Evolutionary conservation across 192 early-diverging fungal genomes (phyloP).

Genomic region (Coemansia sp.): DNA sequence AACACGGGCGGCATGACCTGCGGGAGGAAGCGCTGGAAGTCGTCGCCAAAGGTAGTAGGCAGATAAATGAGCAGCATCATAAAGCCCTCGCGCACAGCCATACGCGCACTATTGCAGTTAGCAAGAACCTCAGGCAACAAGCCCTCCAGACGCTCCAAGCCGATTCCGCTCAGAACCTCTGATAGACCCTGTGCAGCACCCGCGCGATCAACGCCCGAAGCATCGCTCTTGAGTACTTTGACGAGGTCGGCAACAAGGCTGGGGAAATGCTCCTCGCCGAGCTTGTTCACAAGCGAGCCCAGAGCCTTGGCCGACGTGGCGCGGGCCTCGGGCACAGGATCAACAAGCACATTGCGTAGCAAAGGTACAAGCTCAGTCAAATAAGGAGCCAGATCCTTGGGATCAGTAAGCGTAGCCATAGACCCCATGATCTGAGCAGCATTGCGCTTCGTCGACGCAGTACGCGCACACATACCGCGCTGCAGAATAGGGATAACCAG

Average conservation of each 20-base stretch:
- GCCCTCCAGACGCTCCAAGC: constrained; percentile 77
- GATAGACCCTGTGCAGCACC: constrained; percentile 97
- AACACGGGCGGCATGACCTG: constrained; percentile 86
- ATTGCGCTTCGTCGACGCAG: constrained; percentile 88
- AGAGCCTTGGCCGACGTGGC: constrained; percentile 91
- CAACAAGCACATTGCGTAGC: constrained; percentile 86
- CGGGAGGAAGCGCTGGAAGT: constrained; percentile 89
- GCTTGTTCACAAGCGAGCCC: constrained; percentile 85
- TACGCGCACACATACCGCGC: constrained; percentile 86
- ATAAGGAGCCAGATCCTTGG: constrained; percentile 91
- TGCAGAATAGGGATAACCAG: constrained; percentile 92
- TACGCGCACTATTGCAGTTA: constrained; percentile 65
- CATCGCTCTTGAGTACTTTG: constrained; percentile 82
- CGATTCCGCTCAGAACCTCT: constrained; percentile 89
- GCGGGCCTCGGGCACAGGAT: constrained; percentile 95
- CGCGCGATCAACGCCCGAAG: constrained; percentile 87
- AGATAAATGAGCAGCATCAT: constrained; percentile 93
- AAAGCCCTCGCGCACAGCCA: constrained; percentile 93
- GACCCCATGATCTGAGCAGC: constrained; percentile 98
- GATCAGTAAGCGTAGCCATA: constrained; percentile 93
- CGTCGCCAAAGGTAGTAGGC: constrained; percentile 89
- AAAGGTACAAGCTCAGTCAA: constrained; percentile 76
- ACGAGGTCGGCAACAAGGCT: constrained; percentile 84
- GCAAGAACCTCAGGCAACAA: constrained; percentile 88
- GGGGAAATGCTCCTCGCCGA: constrained; percentile 94